These are phyloP conservation scores for Westerdykella sp. DNA, from an alignment of 2,329 filamentous ascomycete genomes.

Conservation along the genomic window DNA sequence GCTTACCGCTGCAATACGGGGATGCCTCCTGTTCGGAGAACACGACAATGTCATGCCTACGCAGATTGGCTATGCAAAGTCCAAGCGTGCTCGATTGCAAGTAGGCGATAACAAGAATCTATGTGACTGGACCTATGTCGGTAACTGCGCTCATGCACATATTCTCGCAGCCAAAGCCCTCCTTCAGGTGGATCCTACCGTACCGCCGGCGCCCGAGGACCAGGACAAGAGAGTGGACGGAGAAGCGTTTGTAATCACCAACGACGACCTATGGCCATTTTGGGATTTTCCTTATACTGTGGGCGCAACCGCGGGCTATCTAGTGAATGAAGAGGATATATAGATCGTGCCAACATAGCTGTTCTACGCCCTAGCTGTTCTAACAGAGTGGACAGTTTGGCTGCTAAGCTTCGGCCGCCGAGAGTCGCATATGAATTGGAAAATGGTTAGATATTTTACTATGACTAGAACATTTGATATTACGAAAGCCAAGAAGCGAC, in stretches of 20 bases:
- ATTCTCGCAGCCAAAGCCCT: constrained; percentile 9
- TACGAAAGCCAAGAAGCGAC: constrained; percentile 10
- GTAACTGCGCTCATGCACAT: constrained; percentile 13
- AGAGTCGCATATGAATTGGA: constrained; percentile 2
- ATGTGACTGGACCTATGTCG: constrained; percentile 13
- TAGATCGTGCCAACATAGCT: constrained; percentile 7
- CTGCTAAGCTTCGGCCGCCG: constrained; percentile 6
- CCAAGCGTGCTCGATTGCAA: neutral
- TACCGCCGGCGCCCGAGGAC: neutral
- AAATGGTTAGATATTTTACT: constrained; percentile 6
- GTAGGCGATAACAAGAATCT: constrained; percentile 15
- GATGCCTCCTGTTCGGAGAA: constrained; percentile 10
- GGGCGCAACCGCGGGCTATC: constrained; percentile 6
- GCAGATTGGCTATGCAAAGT: constrained; percentile 1
- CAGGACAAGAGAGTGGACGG: constrained; percentile 9
- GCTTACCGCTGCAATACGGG: constrained; percentile 10
- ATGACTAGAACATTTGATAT: constrained; percentile 10
- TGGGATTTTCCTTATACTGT: constrained; percentile 10
- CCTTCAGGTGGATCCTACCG: neutral
- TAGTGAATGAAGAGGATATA: constrained; percentile 9
- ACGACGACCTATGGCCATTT: constrained; percentile 14
- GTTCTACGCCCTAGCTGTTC: neutral
- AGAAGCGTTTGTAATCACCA: constrained; percentile 15
- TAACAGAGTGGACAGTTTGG: constrained; percentile 3
- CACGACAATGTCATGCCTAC: constrained; percentile 5